Percentiles rank a stretch among this genome's conserved stretches.
Evolutionary conservation across 768 basidiomycete species (phyloP).

Genomic region (Tubosaeta brunneosetosa): DNA sequence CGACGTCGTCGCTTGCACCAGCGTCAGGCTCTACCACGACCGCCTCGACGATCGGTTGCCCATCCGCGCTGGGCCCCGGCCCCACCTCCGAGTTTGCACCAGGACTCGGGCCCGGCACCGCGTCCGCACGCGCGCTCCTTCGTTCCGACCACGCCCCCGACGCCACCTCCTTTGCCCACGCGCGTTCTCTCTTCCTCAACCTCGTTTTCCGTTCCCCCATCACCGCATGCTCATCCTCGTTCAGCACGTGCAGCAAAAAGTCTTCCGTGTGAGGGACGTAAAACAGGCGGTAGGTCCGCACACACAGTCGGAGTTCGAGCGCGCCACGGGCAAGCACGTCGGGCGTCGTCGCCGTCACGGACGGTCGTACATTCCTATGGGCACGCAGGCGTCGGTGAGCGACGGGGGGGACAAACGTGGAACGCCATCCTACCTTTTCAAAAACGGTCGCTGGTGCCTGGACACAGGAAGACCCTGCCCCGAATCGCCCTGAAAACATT

Average conservation of each 20-base stretch:
- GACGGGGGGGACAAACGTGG: neutral
- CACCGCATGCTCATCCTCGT: slow-evolving; percentile 6
- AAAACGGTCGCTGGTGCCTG: slow-evolving; percentile 55
- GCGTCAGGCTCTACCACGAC: neutral
- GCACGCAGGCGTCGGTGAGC: neutral
- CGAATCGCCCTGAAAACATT: slow-evolving; percentile 44
- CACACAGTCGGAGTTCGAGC: slow-evolving; percentile 81
- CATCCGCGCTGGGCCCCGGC: neutral
- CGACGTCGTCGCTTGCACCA: neutral
- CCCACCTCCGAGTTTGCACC: neutral
- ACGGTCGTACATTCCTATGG: slow-evolving; percentile 19
- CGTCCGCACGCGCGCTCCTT: neutral
- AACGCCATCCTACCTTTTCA: slow-evolving; percentile 49
- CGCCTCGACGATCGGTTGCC: neutral
- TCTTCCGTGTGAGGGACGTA: slow-evolving; percentile 26
- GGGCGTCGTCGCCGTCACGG: slow-evolving; percentile 29
- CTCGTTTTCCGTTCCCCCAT: neutral
- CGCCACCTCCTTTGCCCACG: slow-evolving; percentile 14
- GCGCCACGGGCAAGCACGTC: slow-evolving; percentile 51
- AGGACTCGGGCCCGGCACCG: neutral
- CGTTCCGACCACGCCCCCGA: slow-evolving; percentile 13
- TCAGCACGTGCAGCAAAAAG: slow-evolving; percentile 14
- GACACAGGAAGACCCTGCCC: slow-evolving; percentile 48
- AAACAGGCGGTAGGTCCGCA: slow-evolving; percentile 35
- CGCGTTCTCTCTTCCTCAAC: slow-evolving; percentile 9